phyloP scores from a whole-genome alignment of 192 early-diverging fungal genomes.

The Coemansia sp. region DNA sequence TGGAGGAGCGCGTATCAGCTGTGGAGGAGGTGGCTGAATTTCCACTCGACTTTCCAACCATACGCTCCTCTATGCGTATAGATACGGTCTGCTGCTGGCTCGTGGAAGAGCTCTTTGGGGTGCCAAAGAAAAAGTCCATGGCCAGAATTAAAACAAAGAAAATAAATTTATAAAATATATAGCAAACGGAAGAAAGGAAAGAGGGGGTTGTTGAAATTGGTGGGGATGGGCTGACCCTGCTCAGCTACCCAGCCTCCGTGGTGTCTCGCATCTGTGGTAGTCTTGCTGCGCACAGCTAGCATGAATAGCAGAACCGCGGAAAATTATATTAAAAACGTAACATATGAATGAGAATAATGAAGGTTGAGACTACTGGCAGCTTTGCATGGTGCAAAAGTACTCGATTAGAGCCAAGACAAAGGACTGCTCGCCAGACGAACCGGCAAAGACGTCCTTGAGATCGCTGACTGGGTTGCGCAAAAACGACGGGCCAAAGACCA shows the following conservation, averaged over 20 bases:
- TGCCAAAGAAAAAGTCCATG: conserved; percentile 54
- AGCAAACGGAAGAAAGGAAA: not conserved
- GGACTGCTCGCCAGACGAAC: conserved; percentile 51
- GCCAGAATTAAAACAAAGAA: not conserved
- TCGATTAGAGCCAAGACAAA: conserved; percentile 49
- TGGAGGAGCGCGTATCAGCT: not conserved
- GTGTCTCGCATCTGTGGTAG: not conserved
- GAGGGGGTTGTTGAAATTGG: not conserved
- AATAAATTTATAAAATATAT: not conserved
- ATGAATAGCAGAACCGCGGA: not conserved
- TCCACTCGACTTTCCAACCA: not conserved
- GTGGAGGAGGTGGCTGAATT: not conserved
- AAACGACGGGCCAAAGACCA: conserved; percentile 96
- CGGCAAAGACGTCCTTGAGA: conserved; percentile 59
- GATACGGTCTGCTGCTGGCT: conserved; percentile 27
- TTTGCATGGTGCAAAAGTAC: not conserved
- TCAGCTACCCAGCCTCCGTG: too few species aligned
- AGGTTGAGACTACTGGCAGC: not conserved
- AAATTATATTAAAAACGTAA: not conserved
- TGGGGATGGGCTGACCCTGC: not conserved
- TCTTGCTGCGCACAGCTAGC: not conserved
- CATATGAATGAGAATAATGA: not conserved
- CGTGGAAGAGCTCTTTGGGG: conserved; percentile 11
- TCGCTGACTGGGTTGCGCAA: conserved; percentile 80
- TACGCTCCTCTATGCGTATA: conserved; percentile 43